These are phyloP conservation scores for Nyctanthes arbortristis DNA, from an alignment of 257 asterid species.

Conservation along the genomic window DNA sequence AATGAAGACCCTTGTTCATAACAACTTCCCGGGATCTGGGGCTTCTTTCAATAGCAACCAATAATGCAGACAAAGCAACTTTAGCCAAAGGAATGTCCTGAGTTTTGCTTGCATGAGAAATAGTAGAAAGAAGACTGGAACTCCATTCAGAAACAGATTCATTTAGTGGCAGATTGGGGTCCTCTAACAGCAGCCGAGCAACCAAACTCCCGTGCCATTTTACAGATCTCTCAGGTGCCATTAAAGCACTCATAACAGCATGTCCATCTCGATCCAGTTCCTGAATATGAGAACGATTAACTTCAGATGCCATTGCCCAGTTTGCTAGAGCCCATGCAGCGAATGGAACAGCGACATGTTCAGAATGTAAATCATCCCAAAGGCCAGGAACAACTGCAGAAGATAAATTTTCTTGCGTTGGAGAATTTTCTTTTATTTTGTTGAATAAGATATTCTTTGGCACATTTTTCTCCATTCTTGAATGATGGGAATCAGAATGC, in stretches of 20 bases:
- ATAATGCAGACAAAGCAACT: conserved; percentile 81
- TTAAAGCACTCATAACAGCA: conserved; percentile 84
- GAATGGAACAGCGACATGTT: conserved; percentile 94
- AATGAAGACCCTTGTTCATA: conserved; percentile 81
- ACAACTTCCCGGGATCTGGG: conserved; percentile 72
- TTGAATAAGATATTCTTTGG: conserved; percentile 46
- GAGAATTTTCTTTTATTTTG: conserved; percentile 48
- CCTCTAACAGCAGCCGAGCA: conserved; percentile 84
- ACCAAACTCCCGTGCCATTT: conserved; percentile 99
- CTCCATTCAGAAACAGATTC: conserved; percentile 87
- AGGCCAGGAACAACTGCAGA: conserved; percentile 91
- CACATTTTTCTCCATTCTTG: conserved; percentile 29
- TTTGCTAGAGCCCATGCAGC: conserved; percentile 99
- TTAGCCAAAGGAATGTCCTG: conserved; percentile 82
- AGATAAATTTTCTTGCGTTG: conserved; percentile 46
- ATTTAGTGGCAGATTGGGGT: conserved; percentile 71
- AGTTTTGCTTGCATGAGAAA: conserved; percentile 85
- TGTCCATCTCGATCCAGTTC: conserved; percentile 92
- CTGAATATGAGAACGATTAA: conserved; percentile 82
- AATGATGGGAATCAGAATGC: conserved; percentile 41
- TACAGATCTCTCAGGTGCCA: conserved; percentile 98
- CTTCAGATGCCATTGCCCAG: conserved; percentile 98
- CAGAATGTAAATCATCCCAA: conserved; percentile 98
- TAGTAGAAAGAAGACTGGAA: conserved; percentile 82
- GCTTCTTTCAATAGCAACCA: conserved; percentile 88